These are phyloP conservation scores for Pichia cactophila DNA, from an alignment of 1,139 yeast species.

Conservation along the genomic window DNA sequence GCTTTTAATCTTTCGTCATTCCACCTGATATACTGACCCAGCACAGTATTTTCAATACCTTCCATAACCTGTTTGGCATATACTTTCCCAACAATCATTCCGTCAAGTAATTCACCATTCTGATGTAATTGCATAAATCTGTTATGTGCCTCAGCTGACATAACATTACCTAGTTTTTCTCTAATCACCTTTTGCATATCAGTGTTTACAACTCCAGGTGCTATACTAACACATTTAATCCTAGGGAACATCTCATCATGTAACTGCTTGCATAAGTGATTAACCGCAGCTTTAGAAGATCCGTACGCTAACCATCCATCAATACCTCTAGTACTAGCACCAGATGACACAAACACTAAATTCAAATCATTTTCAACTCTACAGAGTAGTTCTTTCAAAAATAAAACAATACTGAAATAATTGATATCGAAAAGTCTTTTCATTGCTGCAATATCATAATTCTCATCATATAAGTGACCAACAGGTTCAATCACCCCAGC, in stretches of 20 bases:
- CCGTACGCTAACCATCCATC: slow-evolving; percentile 89
- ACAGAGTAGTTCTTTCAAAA: slow-evolving; percentile 45
- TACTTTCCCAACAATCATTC: slow-evolving; percentile 63
- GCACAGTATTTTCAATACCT: slow-evolving; percentile 47
- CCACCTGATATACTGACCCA: slow-evolving; percentile 61
- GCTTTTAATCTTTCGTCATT: slow-evolving; percentile 30
- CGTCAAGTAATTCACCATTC: slow-evolving; percentile 48
- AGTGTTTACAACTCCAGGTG: slow-evolving; percentile 93
- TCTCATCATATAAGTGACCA: slow-evolving; percentile 40
- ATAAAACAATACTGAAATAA: slow-evolving; percentile 64
- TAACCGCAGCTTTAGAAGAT: slow-evolving; percentile 80
- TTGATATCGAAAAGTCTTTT: slow-evolving; percentile 63
- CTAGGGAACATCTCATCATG: slow-evolving; percentile 54
- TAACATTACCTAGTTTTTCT: slow-evolving; percentile 43
- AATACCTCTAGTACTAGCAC: slow-evolving; percentile 61
- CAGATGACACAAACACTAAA: slow-evolving; percentile 74
- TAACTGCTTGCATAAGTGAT: slow-evolving; percentile 60
- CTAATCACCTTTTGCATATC: slow-evolving; percentile 77
- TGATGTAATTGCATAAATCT: slow-evolving; percentile 55
- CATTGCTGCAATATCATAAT: slow-evolving; percentile 46
- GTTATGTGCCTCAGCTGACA: slow-evolving; percentile 50
- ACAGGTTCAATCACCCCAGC: slow-evolving; percentile 90
- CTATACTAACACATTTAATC: slow-evolving; percentile 58
- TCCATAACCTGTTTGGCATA: slow-evolving; percentile 56
- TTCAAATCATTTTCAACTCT: slow-evolving; percentile 38